These are phyloP conservation scores for Tripterygium wilfordii DNA, from an alignment of 177 flowering plant genomes.

Conservation along the genomic window DNA sequence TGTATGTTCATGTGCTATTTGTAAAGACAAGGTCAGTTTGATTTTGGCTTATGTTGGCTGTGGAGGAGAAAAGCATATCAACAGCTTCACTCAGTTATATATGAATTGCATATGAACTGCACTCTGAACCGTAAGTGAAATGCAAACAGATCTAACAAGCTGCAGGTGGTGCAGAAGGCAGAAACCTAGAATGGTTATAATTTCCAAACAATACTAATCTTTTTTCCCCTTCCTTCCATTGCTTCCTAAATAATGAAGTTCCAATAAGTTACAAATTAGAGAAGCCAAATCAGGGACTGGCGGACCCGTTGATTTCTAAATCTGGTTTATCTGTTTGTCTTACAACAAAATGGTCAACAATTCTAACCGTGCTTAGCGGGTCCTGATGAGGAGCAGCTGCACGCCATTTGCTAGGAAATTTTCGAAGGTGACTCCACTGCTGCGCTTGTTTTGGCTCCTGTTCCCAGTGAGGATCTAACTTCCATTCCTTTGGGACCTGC, in stretches of 20 bases:
- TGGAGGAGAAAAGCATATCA: too few relatives aligned
- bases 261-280: slow-evolving; percentile 6
- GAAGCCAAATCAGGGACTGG: slow-evolving; percentile 15
- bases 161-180: too few relatives aligned
- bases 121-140: too few relatives aligned
- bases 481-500: slow-evolving; percentile 98
- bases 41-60: too few relatives aligned
- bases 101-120: too few relatives aligned
- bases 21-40: too few relatives aligned
- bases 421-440: slow-evolving; percentile 53
- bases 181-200: too few relatives aligned
- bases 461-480: slow-evolving; percentile 84
- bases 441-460: slow-evolving; percentile 48
- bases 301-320: slow-evolving; percentile 17
- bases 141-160: too few relatives aligned
- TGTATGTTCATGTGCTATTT: too few relatives aligned
- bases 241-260: slow-evolving; percentile 4
- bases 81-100: too few relatives aligned
- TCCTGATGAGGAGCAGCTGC: slow-evolving; percentile 65
- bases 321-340: slow-evolving; percentile 22
- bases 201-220: background rate
- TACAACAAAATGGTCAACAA: slow-evolving; percentile 84
- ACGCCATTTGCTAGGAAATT: slow-evolving; percentile 84
- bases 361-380: slow-evolving; percentile 63
- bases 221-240: background rate